Evolutionary conservation across 2,329 filamentous ascomycete species (phyloP), one percentile per base, ranked within the genome.

Genomic region (Talaromyces sp.): DNA sequence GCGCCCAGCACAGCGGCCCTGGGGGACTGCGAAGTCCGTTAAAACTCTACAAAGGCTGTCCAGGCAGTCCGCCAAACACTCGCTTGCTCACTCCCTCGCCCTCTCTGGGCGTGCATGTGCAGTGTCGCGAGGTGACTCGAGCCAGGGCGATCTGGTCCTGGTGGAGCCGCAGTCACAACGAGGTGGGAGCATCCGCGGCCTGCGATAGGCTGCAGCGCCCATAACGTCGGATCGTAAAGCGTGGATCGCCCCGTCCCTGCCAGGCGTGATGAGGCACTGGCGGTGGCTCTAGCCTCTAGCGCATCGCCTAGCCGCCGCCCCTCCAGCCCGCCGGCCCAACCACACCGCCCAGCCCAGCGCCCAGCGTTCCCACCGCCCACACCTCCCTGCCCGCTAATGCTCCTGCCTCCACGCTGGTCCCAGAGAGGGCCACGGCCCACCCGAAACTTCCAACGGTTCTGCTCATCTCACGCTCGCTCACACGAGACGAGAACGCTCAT

Each of bases 231-330:
- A 58, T 58, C 35, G 59, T 50, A 58, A 53, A 41, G 50, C 35
- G 57, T 60, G 58, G 58, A 60, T 61, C 59, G 59, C 56, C 59
- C 59, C 57, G 59, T 58, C 51, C 53, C 43, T 46, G 43, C 43
- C 59, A 55, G 57, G 21, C 50, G 41, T 56, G 27, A 53, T 53
- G 29, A 46, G 56, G 43, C 56, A 49, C 55, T 46, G 35, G 29
- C 43, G 29, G 55, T 35, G 32, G 32, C 32, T 35, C 32, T 35
- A 35, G 32, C 11, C 26, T 32, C 46, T 21, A 57, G 43, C 27
- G 41, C 43, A 49, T 41, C 35, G 6, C 11, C 55, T 46, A 56
- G 35, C 55, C 29, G 49, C 43, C 56, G 43, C 56, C 32, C 56
- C 51, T 38, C 46, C 49, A 41, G 56, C 24, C 46, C 49, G 35